Evolutionary conservation across 2,329 filamentous ascomycete genomes (phyloP).

Genomic region (Fusarium sp.): DNA sequence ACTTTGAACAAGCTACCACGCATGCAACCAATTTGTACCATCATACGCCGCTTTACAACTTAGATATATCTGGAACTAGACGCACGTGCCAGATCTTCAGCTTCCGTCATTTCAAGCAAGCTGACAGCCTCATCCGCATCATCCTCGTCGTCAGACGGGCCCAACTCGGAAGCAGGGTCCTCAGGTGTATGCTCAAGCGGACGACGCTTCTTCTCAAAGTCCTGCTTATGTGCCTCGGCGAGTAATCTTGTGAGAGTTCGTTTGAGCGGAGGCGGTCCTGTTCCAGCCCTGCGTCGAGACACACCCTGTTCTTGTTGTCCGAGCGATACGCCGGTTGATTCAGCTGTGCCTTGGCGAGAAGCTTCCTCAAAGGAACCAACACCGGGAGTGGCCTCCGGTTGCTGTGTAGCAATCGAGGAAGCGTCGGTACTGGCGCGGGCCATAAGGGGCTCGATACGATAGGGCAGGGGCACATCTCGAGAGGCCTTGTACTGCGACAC

Average conservation of each 20-base stretch:
- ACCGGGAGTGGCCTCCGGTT: not conserved
- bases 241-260: conserved; percentile 71
- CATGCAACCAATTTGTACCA: conserved; percentile 1
- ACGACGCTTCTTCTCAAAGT: conserved; percentile 84
- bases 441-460: conserved; percentile 69
- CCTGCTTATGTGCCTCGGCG: conserved; percentile 86
- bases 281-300: conserved; percentile 53
- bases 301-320: conserved; percentile 41
- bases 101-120: conserved; percentile 50
- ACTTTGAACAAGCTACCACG: conserved; percentile 19
- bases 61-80: conserved; percentile 31
- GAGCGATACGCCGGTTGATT: conserved; percentile 35
- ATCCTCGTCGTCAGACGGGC: conserved; percentile 54
- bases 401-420: conserved; percentile 28
- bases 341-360: conserved; percentile 36
- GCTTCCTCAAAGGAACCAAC: conserved; percentile 18
- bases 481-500: conserved; percentile 91
- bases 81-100: conserved; percentile 40
- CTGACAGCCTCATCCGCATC: conserved; percentile 46
- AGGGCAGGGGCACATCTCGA: conserved; percentile 88
- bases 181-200: conserved; percentile 47
- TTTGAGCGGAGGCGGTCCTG: conserved; percentile 49
- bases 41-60: not conserved
- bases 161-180: conserved; percentile 45
- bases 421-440: conserved; percentile 57